Evolutionary conservation across 2,329 filamentous ascomycete species (phyloP).

Genomic region (Leptographium flavum): DNA sequence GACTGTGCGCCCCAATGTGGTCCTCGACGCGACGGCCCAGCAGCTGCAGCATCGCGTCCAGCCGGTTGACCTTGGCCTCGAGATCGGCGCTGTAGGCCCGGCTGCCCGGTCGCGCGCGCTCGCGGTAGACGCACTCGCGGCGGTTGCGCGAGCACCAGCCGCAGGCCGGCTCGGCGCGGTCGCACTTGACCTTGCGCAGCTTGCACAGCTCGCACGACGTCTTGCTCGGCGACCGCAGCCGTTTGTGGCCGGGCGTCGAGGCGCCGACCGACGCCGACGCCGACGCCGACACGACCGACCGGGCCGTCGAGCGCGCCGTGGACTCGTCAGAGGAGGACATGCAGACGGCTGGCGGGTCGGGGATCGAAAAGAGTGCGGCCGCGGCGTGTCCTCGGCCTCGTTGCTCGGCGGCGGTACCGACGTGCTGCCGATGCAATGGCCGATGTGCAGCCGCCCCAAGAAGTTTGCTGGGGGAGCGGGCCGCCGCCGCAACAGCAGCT

Average conservation of each 20-base stretch:
- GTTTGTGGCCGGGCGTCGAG: not conserved
- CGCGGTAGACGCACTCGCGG: constrained; percentile 50
- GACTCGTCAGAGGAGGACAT: too few species aligned
- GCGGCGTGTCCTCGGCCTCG: too few species aligned
- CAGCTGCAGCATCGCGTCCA: constrained; percentile 50
- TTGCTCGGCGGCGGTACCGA: too few species aligned
- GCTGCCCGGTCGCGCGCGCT: constrained; percentile 53
- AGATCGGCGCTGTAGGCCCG: constrained; percentile 57
- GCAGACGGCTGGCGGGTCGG: too few species aligned
- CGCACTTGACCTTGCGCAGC: constrained; percentile 67
- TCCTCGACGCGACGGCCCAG: constrained; percentile 30
- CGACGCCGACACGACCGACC: not conserved
- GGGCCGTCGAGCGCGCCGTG: too few species aligned
- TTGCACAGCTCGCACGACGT: constrained; percentile 62
- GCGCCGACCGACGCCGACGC: not conserved
- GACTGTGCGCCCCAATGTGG: constrained; percentile 5
- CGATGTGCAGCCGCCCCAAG: too few species aligned
- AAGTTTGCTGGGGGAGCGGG: too few species aligned
- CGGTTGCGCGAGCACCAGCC: constrained; percentile 53
- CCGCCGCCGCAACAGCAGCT: too few species aligned
- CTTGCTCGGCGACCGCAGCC: constrained; percentile 22
- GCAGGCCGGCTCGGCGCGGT: constrained; percentile 58
- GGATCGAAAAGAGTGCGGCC: too few species aligned
- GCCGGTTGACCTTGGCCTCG: constrained; percentile 54
- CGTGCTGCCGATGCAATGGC: too few species aligned